phyloP scores from a whole-genome alignment of 2,329 filamentous ascomycete genomes.

The Nemania diffusa region DNA sequence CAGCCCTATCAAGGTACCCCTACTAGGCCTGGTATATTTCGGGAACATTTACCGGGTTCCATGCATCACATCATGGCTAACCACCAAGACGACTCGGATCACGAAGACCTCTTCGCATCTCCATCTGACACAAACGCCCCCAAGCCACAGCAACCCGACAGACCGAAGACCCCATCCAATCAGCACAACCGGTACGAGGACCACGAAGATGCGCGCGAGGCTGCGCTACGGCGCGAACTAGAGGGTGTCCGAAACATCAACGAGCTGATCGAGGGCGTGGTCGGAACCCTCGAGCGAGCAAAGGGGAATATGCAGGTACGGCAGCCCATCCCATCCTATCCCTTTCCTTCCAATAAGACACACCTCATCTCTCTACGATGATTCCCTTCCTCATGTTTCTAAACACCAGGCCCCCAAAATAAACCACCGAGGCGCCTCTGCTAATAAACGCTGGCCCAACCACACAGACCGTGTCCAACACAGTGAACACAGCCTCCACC shows the following conservation, averaged over 20 bases:
- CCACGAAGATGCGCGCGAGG: slow-evolving; percentile 75
- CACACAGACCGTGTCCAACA: slow-evolving; percentile 79
- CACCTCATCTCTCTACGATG: not conserved
- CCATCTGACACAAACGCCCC: slow-evolving; percentile 50
- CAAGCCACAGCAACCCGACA: slow-evolving; percentile 51
- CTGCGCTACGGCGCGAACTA: slow-evolving; percentile 79
- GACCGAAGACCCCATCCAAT: slow-evolving; percentile 61
- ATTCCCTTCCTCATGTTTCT: not conserved
- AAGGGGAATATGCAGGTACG: slow-evolving; percentile 81
- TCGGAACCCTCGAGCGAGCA: slow-evolving; percentile 76
- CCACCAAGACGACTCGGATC: slow-evolving; percentile 58
- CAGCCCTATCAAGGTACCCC: slow-evolving; percentile 5
- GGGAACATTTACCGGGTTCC: slow-evolving; percentile 3
- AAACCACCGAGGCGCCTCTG: slow-evolving; percentile 10
- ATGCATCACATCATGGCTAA: slow-evolving; percentile 54
- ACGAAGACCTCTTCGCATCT: slow-evolving; percentile 61
- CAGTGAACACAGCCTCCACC: slow-evolving; percentile 86
- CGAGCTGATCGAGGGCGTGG: slow-evolving; percentile 81
- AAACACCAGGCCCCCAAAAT: not conserved
- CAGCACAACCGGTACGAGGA: slow-evolving; percentile 55
- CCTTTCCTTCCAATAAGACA: not conserved
- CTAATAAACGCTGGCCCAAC: slow-evolving; percentile 29
- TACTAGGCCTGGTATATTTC: slow-evolving; percentile 1
- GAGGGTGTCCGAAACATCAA: slow-evolving; percentile 88
- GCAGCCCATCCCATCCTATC: not conserved